These are phyloP conservation scores for Flaveria trinervia DNA, from an alignment of 129 eudicot genomes.

Conservation along the genomic window DNA sequence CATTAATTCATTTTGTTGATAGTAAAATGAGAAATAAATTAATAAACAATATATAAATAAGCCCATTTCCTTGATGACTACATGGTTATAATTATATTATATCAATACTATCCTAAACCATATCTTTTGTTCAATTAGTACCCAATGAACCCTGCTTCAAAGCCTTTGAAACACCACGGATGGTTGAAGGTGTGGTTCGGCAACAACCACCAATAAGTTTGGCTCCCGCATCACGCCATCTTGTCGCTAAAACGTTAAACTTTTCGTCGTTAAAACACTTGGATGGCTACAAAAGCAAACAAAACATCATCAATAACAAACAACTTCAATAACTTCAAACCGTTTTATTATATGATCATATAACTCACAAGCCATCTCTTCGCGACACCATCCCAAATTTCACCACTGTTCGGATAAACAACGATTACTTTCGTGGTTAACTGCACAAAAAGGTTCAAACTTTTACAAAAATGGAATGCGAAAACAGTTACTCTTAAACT, in stretches of 20 bases:
- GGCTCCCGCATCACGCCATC: constrained; percentile 87
- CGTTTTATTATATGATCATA: not conserved
- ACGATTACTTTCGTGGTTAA: constrained; percentile 62
- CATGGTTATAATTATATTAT: not conserved
- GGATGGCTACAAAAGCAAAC: constrained; percentile 55
- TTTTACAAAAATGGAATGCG: not conserved
- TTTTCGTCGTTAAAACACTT: constrained; percentile 68
- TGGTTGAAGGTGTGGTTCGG: constrained; percentile 77
- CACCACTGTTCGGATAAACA: constrained; percentile 90
- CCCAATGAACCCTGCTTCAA: constrained; percentile 37
- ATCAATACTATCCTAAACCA: constrained; percentile 24
- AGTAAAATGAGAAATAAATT: not conserved
- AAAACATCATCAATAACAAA: not conserved
- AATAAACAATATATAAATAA: not conserved
- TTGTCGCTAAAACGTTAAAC: constrained; percentile 54
- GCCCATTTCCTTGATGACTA: constrained; percentile 24
- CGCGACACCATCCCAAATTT: constrained; percentile 76
- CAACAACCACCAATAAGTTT: constrained; percentile 85
- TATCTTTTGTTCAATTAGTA: constrained; percentile 5
- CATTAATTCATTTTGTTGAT: not conserved
- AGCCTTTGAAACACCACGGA: constrained; percentile 57
- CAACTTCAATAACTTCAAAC: not conserved
- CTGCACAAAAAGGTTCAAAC: constrained; percentile 36
- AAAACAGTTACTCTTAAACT: not conserved
- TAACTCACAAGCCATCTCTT: constrained; percentile 87